phyloP scores from a whole-genome alignment of 192 early-diverging fungal genomes.

The Podila minutissima region DNA sequence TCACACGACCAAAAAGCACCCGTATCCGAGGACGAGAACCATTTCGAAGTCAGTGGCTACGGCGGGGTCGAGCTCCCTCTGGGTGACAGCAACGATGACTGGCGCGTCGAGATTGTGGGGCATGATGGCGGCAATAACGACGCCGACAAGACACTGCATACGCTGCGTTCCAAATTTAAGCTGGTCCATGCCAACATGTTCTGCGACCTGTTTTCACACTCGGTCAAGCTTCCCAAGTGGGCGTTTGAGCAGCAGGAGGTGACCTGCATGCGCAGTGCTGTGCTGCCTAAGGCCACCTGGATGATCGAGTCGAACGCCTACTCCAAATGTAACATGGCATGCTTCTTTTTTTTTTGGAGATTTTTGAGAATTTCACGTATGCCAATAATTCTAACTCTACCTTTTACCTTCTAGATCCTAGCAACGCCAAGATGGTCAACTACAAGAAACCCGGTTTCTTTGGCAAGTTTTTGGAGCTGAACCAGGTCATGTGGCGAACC shows the following conservation, averaged over 20 bases:
- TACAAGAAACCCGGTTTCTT: conserved; percentile 78
- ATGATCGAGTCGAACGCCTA: conserved; percentile 77
- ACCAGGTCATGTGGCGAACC: conserved; percentile 87
- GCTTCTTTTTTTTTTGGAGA: not conserved
- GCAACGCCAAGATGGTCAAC: conserved; percentile 62
- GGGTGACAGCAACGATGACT: conserved; percentile 94
- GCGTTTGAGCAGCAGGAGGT: conserved; percentile 93
- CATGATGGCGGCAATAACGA: conserved; percentile 58
- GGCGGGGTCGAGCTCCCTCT: conserved; percentile 69
- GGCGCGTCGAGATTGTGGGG: conserved; percentile 83
- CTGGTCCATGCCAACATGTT: conserved; percentile 77
- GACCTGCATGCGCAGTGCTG: conserved; percentile 89
- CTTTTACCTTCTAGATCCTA: conserved; percentile 60
- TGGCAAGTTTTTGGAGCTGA: conserved; percentile 88
- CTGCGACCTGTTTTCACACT: conserved; percentile 86
- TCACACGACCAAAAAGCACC: conserved; percentile 77
- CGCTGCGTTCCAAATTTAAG: conserved; percentile 74
- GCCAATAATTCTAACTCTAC: not conserved
- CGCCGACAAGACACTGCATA: conserved; percentile 64
- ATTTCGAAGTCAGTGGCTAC: conserved; percentile 78
- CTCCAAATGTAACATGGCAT: conserved; percentile 40
- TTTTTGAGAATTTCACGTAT: not conserved
- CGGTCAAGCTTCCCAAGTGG: conserved; percentile 89
- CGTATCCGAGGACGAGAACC: conserved; percentile 74
- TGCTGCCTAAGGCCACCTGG: conserved; percentile 76